Evolutionary conservation across 1,284 basidiomycete species (phyloP), one percentile per base, ranked within the genome.

Genomic region (Salmacisia buchloeana): DNA sequence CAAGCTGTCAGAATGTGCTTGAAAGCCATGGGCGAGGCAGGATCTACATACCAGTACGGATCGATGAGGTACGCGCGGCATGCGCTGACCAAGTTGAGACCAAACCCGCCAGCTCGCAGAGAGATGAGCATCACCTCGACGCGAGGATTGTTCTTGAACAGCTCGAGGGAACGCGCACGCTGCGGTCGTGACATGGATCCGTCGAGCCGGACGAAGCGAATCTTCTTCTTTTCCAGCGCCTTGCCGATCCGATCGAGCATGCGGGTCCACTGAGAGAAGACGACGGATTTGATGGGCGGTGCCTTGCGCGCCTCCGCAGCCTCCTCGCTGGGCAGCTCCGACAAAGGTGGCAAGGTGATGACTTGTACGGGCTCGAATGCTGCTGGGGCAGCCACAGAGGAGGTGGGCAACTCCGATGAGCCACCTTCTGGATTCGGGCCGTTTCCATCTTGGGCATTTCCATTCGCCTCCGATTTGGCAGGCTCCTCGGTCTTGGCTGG

Each of bases 11-110:
- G 29, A 6, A 38, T 29, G 31, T 41, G 4, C 52, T n/a, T 36
- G 15, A 52, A 38, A 62, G 63, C 38, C 49, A 67, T 27, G 31
- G n/a, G 33, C 27, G 60, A 33, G 60, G 58, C 25, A 52, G 4
- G 43, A 9, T 12, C 34, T 13, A 73, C 84, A 65, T 79, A 89
- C 91, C 92, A 96, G 80, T 94, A 94, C 43, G 93, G 93, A 81
- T 97, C 93, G 86, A 97, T 90, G 46, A 96, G 83, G 80, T 94
- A 96, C 23, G 92, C 92, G 33, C 94, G 86, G 60, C 71, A 77
- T 2, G 73, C 77, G 3, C 66, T 63, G 43, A 76, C 73, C 12
- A 97, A 85, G 80, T 97, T 97, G 64, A 97, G 83, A 27, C 93
- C 62, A 66, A 71, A 66, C 12, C 59, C 60, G 60, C 62, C 81